These are phyloP conservation scores for Ambispora gerdemannii DNA, from an alignment of 192 early-diverging fungal species.

Conservation along the genomic window DNA sequence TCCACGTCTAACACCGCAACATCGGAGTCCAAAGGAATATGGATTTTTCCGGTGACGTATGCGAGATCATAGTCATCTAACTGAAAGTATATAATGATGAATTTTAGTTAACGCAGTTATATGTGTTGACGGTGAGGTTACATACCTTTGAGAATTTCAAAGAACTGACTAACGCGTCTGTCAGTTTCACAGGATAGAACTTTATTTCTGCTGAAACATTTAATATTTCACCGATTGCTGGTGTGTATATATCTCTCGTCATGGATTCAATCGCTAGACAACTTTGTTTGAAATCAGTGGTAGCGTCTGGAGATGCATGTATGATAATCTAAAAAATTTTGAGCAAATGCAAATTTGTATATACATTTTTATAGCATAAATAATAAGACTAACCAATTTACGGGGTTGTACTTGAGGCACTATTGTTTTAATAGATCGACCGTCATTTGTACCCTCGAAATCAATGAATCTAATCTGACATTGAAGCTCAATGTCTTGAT, in stretches of 20 bases:
- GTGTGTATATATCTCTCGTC: constrained; percentile 83
- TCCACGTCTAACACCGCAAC: constrained; percentile 74
- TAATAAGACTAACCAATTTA: constrained; percentile 62
- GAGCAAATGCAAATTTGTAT: neutral
- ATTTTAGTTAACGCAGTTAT: neutral
- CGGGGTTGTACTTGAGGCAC: constrained; percentile 73
- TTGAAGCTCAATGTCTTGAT: constrained; percentile 56
- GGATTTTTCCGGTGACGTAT: constrained; percentile 74
- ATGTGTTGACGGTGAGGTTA: constrained; percentile 27
- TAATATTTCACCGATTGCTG: constrained; percentile 75
- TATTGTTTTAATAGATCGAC: constrained; percentile 81
- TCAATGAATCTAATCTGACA: constrained; percentile 85
- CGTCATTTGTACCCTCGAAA: constrained; percentile 89
- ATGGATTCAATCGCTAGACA: constrained; percentile 63
- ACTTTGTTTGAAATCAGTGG: constrained; percentile 58
- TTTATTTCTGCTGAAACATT: constrained; percentile 89
- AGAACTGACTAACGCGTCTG: constrained; percentile 84
- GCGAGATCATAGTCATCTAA: constrained; percentile 76
- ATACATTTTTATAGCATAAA: neutral
- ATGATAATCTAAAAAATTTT: constrained; percentile 60
- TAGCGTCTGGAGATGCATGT: constrained; percentile 77
- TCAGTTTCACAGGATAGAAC: constrained; percentile 80
- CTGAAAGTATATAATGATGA: constrained; percentile 23
- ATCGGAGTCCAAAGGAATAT: constrained; percentile 56
- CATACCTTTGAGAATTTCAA: constrained; percentile 69